Base-by-base conservation (phyloP, 2,329 filamentous ascomycete genomes). In the Ophiostoma australiae region DNA sequence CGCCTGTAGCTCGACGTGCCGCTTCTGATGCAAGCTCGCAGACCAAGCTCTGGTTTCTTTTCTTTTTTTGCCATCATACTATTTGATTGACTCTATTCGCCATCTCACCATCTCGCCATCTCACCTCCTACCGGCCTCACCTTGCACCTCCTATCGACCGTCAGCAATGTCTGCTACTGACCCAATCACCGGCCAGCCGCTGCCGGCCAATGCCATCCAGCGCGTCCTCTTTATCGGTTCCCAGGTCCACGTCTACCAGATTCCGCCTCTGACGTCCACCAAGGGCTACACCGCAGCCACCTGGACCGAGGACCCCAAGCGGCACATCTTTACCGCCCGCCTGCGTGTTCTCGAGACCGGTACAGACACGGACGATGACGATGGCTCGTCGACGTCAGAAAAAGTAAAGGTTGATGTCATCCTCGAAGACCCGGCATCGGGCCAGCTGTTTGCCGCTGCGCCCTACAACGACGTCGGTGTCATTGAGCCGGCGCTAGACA, bases 321-420 rank as follows among this genome's bases (percentile, higher is more conserved):
- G 89, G 52, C 89, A 92, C 78, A 96, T 97, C 81, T 96, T 97
- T 83, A 94, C 92, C 68, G 91, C 90, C 63, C 90, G 92, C 67
- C 81, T 95, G 70, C 91, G 93, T 76, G 83, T 94, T 74, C 82
- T 95, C 77, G 91, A 94, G 80, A 94, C 91, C 1, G 88, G 90
- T 5, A 83, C 87, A 76, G 75, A 77, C 23, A 70, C 72, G 39
- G 73, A 73, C 67, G 74, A 72, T 35, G 79, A 82, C 72, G 86
- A 48, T 20, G 39, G 39, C 13, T 58, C 52, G n/a, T 23, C 52
- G 4, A 11, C 33, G 4, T 13, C 35, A 23, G 86, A 88, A 74
- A 83, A 84, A 72, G 84, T 94, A 73, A 90, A 89, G 77, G 87
- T 89, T 41, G 91, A 93, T 77, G 85, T 95, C 73, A 83, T 95